phyloP scores from a whole-genome alignment of 1,284 basidiomycete species.

The Grifola frondosa region DNA sequence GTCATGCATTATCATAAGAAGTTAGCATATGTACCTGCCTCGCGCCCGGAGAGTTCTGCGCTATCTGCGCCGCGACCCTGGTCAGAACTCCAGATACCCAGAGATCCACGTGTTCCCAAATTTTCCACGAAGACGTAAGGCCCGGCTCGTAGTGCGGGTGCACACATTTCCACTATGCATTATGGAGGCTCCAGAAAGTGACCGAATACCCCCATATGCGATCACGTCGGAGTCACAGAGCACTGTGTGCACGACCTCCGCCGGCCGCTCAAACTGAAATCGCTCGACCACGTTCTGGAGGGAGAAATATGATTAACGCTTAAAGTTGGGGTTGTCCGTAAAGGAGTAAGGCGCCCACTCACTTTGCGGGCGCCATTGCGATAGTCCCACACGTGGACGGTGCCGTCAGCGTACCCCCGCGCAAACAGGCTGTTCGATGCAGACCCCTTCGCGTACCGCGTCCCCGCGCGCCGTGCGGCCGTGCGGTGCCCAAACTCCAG shows the following conservation, averaged over 20 bases:
- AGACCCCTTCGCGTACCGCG: conserved; percentile 29
- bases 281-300: conserved; percentile 35
- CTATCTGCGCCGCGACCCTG: conserved; percentile 1
- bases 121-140: background rate
- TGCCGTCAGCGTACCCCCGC: conserved; percentile 45
- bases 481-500: conserved; percentile 45
- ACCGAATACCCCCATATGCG: conserved; percentile 41
- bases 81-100: too few relatives aligned
- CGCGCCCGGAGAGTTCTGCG: too few relatives aligned
- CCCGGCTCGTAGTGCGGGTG: too few relatives aligned
- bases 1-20: too few relatives aligned
- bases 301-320: background rate
- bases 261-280: conserved; percentile 32
- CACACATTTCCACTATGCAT: conserved; percentile 1
- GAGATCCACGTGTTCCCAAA: too few relatives aligned
- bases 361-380: conserved; percentile 42
- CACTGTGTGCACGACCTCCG: conserved; percentile 43
- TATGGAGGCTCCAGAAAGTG: conserved; percentile 35
- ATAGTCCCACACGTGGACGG: conserved; percentile 50
- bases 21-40: too few relatives aligned
- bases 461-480: conserved; percentile 28
- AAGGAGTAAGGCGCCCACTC: conserved; percentile 13
- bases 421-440: conserved; percentile 41
- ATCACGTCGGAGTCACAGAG: conserved; percentile 40
- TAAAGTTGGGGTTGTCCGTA: too few relatives aligned